phyloP scores from a whole-genome alignment of 306 rosid species.

The Delonix regia region DNA sequence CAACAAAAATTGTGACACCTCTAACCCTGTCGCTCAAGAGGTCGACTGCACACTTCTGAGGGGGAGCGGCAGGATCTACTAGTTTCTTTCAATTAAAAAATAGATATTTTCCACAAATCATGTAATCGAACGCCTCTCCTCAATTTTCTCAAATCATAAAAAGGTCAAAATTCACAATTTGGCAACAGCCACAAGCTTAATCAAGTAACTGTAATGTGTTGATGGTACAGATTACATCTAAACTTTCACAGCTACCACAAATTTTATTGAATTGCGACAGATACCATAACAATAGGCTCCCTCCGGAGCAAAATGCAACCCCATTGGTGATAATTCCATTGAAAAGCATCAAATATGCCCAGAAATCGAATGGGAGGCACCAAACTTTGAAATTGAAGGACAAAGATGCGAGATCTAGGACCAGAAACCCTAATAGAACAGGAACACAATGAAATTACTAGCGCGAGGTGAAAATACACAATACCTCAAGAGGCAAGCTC shows the following conservation, averaged over 20 bases:
- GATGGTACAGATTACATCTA: not conserved
- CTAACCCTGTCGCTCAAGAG: not conserved
- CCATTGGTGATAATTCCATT: not conserved
- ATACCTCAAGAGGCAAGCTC: conserved; percentile 96
- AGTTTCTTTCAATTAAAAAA: not conserved
- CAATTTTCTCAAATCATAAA: not conserved
- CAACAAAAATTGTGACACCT: not conserved
- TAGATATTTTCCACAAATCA: not conserved
- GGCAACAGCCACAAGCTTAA: not conserved
- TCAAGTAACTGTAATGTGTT: not conserved
- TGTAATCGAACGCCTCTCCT: not conserved
- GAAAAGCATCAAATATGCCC: not conserved
- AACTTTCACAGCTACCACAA: not conserved
- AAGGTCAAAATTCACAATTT: not conserved
- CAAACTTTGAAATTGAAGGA: not conserved
- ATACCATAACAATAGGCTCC: not conserved
- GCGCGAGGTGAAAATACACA: not conserved
- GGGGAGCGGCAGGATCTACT: not conserved
- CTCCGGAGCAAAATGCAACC: conserved; percentile 2
- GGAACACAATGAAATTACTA: not conserved
- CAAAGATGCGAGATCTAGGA: not conserved
- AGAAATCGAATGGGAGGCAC: not conserved
- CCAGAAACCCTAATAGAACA: conserved; percentile 35
- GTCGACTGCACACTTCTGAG: not conserved
- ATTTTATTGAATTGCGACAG: not conserved